Percentiles rank a stretch among this genome's conserved stretches.
Evolutionary conservation across 257 asterid species (phyloP).

Genomic region (Forsythia viridissima): DNA sequence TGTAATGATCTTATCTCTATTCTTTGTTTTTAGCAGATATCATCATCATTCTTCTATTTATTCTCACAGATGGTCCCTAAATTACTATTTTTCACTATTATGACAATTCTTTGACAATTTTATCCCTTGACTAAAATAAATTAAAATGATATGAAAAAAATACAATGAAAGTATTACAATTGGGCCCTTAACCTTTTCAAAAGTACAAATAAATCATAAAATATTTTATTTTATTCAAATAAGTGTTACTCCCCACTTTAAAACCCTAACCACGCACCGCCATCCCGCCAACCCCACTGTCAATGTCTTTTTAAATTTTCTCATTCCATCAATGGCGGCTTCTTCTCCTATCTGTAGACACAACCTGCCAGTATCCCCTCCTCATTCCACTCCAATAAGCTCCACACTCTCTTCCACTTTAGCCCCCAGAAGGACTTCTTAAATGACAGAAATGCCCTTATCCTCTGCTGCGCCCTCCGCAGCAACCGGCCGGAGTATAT

Average conservation of each 20-base stretch:
- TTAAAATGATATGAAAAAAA: no score
- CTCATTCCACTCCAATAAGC: slow-evolving; percentile 2
- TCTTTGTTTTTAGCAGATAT: no score
- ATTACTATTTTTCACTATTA: no score
- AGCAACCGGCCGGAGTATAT: slow-evolving; percentile 59
- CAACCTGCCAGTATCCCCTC: neutral
- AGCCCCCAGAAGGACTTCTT: slow-evolving; percentile 2
- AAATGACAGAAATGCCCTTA: slow-evolving; percentile 22
- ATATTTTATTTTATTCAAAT: no score
- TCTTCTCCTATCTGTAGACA: neutral
- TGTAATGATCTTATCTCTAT: no score
- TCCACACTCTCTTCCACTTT: neutral
- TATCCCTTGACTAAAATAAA: no score
- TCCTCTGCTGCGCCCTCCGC: slow-evolving; percentile 55
- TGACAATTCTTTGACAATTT: no score
- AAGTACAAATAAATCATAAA: no score
- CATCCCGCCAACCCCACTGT: neutral
- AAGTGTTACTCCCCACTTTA: neutral
- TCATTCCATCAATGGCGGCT: slow-evolving; percentile 4
- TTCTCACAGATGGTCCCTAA: no score
- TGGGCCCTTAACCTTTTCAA: no score
- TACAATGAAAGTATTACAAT: no score
- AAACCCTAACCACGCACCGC: neutral
- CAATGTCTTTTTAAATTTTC: neutral
- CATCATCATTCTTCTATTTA: no score